Evolutionary conservation across 1,284 basidiomycete species (phyloP), one percentile per base, ranked within the genome.

Genomic region (Apiotrichum mycotoxinovorans): DNA sequence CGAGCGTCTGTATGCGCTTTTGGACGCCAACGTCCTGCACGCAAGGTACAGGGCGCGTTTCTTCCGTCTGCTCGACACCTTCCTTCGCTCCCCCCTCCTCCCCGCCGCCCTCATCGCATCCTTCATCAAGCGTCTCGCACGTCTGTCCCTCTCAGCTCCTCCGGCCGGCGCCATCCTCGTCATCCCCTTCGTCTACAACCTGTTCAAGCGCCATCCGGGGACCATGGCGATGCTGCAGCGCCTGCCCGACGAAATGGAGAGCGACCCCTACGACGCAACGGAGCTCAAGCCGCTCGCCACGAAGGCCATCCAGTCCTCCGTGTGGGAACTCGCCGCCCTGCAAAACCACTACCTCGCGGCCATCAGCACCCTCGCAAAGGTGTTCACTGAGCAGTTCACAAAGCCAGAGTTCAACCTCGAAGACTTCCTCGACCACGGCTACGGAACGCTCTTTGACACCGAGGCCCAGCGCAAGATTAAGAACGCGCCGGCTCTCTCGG

Each of bases 351-450:
- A 97, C 71, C 85, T 95, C 56, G 80, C 88, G 1, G 83, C 86
- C 1, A 87, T 96, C 11, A 85, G 89, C 11, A 91, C 91, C 0
- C 77, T 98, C 52, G 86, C 85, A 18, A 86, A 88, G 66, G 87
- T 98, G 53, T 89, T 98, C 62, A 83, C 84, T 14, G 93, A 96
- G 71, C 88, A 89, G 1, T 98, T 98, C 76, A 97, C 91, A 10
- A 94, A 94, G 70, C 89, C 88, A 14, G 82, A 83, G 27, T 98
- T 94, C 76, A 81, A 84, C 27, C 84, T 97, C 82, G 96, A 98
- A 66, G 96, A 98, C 74, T 98, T 98, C 74, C 76, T 98, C 69
- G 96, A 98, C 77, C 92, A 98, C 73, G 91, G 91, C 0, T 98
- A 97, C 70, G 83, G 81, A 17, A 97, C 91, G 89, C 81, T 98